phyloP scores from a whole-genome alignment of 2,329 filamentous ascomycete species.

The Bipolaris gigantea region DNA sequence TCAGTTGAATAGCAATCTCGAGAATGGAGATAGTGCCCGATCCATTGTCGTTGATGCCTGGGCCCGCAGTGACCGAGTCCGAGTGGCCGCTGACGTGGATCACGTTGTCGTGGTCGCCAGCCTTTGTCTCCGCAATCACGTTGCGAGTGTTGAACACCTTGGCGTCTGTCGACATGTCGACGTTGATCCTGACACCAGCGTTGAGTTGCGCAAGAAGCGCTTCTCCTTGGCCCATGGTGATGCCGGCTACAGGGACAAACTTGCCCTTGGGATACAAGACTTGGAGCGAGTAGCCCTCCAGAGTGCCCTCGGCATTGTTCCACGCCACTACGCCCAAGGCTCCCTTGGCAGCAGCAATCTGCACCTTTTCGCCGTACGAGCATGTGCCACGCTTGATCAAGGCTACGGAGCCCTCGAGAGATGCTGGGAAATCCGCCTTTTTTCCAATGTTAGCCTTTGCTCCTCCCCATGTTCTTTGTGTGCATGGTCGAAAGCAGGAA shows the following conservation, averaged over 20 bases:
- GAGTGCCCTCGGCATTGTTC: conserved; percentile 65
- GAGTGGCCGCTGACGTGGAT: conserved; percentile 61
- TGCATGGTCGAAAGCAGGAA: not conserved
- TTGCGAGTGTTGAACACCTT: conserved; percentile 47
- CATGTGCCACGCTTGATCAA: conserved; percentile 72
- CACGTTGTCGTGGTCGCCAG: conserved; percentile 62
- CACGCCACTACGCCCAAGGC: conserved; percentile 71
- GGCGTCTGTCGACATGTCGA: conserved; percentile 32
- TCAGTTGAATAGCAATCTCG: conserved; percentile 62
- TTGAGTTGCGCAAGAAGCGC: conserved; percentile 59
- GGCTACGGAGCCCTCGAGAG: conserved; percentile 65
- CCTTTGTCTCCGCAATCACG: conserved; percentile 62
- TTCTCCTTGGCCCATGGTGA: conserved; percentile 63
- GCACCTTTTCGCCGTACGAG: conserved; percentile 71
- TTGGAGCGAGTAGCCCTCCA: conserved; percentile 48
- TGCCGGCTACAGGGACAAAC: conserved; percentile 68
- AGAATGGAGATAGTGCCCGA: conserved; percentile 65
- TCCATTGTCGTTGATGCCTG: conserved; percentile 79
- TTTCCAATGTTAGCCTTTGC: not conserved
- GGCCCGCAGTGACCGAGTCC: conserved; percentile 63
- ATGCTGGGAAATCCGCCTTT: conserved; percentile 62
- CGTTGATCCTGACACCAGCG: conserved; percentile 35
- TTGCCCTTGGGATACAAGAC: conserved; percentile 56
- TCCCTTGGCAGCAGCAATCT: conserved; percentile 58
- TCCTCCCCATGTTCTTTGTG: not conserved